A percentile compares a stretch with the other conserved stretches of the same genome.
These are phyloP conservation scores for Trypanosoma lewisi DNA, from an alignment of 208 protist genomes.

Conservation along the genomic window DNA sequence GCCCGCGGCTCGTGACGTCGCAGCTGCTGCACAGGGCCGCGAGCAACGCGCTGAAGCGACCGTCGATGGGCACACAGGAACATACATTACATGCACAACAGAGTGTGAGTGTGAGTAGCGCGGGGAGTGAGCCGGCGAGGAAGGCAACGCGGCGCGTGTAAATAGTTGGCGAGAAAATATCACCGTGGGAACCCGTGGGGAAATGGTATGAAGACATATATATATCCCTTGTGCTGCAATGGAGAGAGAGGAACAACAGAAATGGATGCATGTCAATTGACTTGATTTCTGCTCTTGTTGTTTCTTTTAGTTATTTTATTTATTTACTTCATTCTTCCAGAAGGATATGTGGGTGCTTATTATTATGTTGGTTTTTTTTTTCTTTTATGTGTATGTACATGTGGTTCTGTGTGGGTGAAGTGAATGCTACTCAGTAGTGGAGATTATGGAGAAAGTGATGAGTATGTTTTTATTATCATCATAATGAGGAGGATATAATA, in stretches of 20 bases:
- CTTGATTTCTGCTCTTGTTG: neutral
- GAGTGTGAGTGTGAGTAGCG: neutral
- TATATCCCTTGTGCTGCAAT: neutral
- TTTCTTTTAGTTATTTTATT: neutral
- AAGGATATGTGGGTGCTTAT: constrained; percentile 1
- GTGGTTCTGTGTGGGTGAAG: neutral
- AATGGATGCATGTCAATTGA: too few species aligned
- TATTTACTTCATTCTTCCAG: neutral
- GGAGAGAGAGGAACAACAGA: too few species aligned
- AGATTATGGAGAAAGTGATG: too few species aligned
- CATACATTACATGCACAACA: neutral
- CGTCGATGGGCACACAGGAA: neutral
- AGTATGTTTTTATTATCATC: too few species aligned
- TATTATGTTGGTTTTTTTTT: constrained; percentile 8
- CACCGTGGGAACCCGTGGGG: neutral
- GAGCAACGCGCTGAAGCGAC: constrained; percentile 28
- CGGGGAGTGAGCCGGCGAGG: neutral
- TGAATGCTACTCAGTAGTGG: too few species aligned
- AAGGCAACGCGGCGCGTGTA: constrained; percentile 5
- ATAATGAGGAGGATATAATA: too few species aligned
- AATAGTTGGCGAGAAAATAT: neutral
- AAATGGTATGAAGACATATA: neutral
- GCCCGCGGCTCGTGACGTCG: constrained; percentile 24
- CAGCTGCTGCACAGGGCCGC: constrained; percentile 60
- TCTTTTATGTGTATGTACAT: constrained; percentile 23